These are phyloP conservation scores for Lycium ferocissimum DNA, from an alignment of 257 asterid species.

Conservation along the genomic window DNA sequence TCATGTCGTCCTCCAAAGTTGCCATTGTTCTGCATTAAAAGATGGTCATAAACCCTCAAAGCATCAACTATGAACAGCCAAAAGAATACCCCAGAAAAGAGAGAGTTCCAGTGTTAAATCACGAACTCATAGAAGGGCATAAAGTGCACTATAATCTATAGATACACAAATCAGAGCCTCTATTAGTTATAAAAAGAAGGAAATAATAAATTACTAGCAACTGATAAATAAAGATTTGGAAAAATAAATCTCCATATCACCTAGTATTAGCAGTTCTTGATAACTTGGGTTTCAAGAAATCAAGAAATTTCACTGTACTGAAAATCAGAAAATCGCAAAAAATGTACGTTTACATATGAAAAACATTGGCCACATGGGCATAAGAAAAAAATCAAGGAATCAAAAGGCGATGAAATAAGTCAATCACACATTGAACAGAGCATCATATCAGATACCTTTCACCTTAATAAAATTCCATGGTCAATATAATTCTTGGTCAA, in stretches of 20 bases:
- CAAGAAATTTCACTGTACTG: slow-evolving; percentile 11
- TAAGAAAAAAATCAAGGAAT: background rate
- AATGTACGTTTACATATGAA: background rate
- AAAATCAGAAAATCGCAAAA: background rate
- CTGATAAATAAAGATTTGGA: background rate
- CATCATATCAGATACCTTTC: background rate
- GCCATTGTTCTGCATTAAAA: slow-evolving; percentile 28
- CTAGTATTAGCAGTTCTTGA: background rate
- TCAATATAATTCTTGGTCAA: background rate
- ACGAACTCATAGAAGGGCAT: background rate
- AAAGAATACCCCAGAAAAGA: background rate
- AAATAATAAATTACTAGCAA: background rate
- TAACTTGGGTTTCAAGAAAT: background rate
- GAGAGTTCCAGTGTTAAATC: background rate
- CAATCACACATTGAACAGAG: background rate
- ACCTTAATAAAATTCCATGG: background rate
- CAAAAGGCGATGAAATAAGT: background rate
- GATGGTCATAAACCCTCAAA: background rate
- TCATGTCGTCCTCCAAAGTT: background rate
- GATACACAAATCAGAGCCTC: background rate
- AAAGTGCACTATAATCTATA: background rate
- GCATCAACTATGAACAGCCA: background rate
- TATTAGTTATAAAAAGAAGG: background rate
- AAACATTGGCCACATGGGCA: background rate
- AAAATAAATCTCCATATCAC: background rate